phyloP scores from a whole-genome alignment of 2,329 filamentous ascomycete genomes.

The Chaetomiaceae sp. region DNA sequence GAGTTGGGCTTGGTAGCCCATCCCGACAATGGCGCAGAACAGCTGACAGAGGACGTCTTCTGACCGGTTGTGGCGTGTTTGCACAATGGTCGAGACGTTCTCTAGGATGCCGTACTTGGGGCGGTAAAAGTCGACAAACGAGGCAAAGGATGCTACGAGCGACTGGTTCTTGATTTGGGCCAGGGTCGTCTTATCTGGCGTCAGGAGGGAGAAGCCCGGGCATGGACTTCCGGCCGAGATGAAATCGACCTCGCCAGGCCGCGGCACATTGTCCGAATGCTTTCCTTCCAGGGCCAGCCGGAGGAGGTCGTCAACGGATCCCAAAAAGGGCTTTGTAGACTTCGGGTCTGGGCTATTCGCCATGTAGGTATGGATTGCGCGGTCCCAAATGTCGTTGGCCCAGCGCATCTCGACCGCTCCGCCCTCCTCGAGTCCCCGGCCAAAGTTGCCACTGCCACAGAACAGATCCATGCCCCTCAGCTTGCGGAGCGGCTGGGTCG shows the following conservation, averaged over 20 bases:
- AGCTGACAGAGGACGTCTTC: slow-evolving; percentile 70
- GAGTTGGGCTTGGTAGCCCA: slow-evolving; percentile 72
- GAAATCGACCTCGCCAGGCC: slow-evolving; percentile 61
- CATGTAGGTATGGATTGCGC: slow-evolving; percentile 68
- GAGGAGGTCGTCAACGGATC: slow-evolving; percentile 69
- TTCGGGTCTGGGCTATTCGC: slow-evolving; percentile 53
- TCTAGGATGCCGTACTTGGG: slow-evolving; percentile 73
- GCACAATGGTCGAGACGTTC: slow-evolving; percentile 67
- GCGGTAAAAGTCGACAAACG: slow-evolving; percentile 69
- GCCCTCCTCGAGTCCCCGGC: slow-evolving; percentile 69
- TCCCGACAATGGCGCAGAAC: slow-evolving; percentile 65
- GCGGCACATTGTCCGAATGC: slow-evolving; percentile 46
- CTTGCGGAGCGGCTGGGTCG: slow-evolving; percentile 33
- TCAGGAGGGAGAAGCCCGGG: slow-evolving; percentile 67
- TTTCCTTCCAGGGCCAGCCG: slow-evolving; percentile 49
- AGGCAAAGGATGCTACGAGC: slow-evolving; percentile 70
- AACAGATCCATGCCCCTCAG: slow-evolving; percentile 67
- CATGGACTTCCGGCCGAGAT: slow-evolving; percentile 73
- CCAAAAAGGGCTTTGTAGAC: slow-evolving; percentile 54
- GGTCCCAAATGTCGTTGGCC: slow-evolving; percentile 61
- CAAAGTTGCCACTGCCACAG: slow-evolving; percentile 73
- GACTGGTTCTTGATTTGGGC: slow-evolving; percentile 66
- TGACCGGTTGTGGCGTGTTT: slow-evolving; percentile 34
- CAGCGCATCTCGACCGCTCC: slow-evolving; percentile 61
- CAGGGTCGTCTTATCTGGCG: slow-evolving; percentile 50